A percentile compares a stretch with the other conserved stretches of the same genome.
phyloP scores from a whole-genome alignment of 2,329 filamentous ascomycete species.

The Penicillium sp. region DNA sequence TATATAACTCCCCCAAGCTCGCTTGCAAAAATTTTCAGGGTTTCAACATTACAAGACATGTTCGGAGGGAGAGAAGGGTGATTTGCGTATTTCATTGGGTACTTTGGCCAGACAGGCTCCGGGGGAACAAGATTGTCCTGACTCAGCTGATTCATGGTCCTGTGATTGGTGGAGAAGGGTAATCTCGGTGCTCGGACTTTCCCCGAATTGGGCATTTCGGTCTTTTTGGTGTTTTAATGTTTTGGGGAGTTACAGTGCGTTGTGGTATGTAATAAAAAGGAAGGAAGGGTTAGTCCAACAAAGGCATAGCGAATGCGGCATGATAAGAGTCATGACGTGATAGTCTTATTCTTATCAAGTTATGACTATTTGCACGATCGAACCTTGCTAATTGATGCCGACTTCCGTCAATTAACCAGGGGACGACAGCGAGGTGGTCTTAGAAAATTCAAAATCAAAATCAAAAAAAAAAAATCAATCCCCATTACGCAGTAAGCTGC shows the following conservation, averaged over 20 bases:
- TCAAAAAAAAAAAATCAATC: neutral
- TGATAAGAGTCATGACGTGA: conserved; percentile 27
- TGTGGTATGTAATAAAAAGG: neutral
- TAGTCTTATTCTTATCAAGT: conserved; percentile 12
- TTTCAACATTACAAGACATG: too few species aligned
- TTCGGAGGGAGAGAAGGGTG: too few species aligned
- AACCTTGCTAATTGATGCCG: conserved; percentile 1
- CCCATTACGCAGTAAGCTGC: conserved; percentile 11
- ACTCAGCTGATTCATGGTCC: conserved; percentile 9
- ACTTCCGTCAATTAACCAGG: conserved; percentile 4
- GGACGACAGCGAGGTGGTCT: too few species aligned
- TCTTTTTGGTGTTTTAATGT: too few species aligned
- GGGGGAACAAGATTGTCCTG: neutral
- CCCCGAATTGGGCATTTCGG: conserved; percentile 21
- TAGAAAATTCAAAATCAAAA: neutral
- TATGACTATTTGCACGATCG: neutral
- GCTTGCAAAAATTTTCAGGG: too few species aligned
- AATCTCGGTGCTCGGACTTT: conserved; percentile 5
- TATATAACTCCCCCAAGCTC: neutral
- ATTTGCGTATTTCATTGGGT: neutral
- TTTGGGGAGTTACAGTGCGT: conserved; percentile 2
- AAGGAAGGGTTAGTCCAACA: conserved; percentile 3
- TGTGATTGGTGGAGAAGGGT: conserved; percentile 16
- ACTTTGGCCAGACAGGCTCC: neutral
- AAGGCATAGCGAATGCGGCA: conserved; percentile 21